A percentile compares a stretch with the other conserved stretches of the same genome.
Evolutionary conservation across 2,329 filamentous ascomycete genomes (phyloP).

Genomic region (Hypoxylon sp.): DNA sequence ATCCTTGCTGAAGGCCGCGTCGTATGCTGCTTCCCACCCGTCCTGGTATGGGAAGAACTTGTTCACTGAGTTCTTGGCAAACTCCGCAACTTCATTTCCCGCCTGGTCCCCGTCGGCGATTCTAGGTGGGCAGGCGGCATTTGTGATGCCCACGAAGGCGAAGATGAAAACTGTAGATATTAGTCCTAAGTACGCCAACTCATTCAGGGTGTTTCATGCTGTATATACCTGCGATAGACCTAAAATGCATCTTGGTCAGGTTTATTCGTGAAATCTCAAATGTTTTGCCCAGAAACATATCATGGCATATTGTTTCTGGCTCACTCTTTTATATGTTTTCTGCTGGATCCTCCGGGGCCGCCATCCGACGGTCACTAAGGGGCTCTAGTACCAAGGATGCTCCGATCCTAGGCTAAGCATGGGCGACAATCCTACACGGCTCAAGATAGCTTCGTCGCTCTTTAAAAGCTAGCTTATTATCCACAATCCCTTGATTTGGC

Average conservation of each 20-base stretch:
- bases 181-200: not conserved
- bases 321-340: not conserved
- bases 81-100: constrained; percentile 4
- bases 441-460: not conserved
- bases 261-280: too few relatives aligned
- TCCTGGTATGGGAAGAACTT: constrained; percentile 13
- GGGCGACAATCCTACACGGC: constrained; percentile 5
- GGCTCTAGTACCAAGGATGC: not conserved
- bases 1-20: constrained; percentile 9
- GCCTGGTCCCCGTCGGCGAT: not conserved
- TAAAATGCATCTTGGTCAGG: constrained; percentile 4
- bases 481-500: not conserved
- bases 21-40: constrained; percentile 7
- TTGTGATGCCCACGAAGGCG: not conserved
- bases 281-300: not conserved
- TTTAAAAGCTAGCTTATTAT: not conserved
- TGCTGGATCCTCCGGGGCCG: not conserved
- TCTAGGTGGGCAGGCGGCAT: constrained; percentile 4
- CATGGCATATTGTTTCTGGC: not conserved
- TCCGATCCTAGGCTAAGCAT: not conserved
- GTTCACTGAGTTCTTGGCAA: constrained; percentile 4
- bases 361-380: not conserved
- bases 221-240: constrained; percentile 1
- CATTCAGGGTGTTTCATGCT: not conserved
- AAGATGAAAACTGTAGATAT: not conserved